Conservation (phyloP, 345 rosid genomes). For the Eucalyptus regnans region DNA sequence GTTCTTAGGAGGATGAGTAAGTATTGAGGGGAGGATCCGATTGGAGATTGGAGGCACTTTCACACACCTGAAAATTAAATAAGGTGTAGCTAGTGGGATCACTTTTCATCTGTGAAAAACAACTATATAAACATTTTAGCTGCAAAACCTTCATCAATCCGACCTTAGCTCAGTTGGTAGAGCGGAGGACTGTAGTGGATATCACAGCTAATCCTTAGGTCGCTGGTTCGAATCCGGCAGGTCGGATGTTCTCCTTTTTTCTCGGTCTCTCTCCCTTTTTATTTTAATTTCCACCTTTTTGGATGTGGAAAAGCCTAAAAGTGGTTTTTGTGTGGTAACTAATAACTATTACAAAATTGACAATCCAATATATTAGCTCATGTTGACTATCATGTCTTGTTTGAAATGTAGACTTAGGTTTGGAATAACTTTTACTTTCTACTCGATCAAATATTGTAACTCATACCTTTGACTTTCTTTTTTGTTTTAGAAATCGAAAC, state of each 20-base stretch:
- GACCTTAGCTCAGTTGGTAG: constrained; percentile 99
- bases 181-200: constrained; percentile 98
- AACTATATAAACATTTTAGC: fast-evolving
- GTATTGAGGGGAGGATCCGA: no score
- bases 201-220: constrained; percentile 10
- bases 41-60: not conserved
- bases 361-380: not conserved
- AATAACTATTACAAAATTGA: not conserved
- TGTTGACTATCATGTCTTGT: not conserved
- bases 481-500: not conserved
- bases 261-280: not conserved
- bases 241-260: constrained; percentile 3
- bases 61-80: not conserved
- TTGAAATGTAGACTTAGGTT: not conserved
- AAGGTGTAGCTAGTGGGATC: not conserved
- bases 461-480: not conserved
- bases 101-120: not conserved
- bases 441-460: not conserved
- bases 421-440: not conserved
- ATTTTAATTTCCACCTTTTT: not conserved
- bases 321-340: not conserved
- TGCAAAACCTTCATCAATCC: not conserved
- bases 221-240: constrained; percentile 56
- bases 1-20: not conserved
- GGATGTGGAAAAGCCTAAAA: not conserved